Base-by-base conservation (phyloP, 169 alveolate species). In the Amoebophrya sp. region DNA sequence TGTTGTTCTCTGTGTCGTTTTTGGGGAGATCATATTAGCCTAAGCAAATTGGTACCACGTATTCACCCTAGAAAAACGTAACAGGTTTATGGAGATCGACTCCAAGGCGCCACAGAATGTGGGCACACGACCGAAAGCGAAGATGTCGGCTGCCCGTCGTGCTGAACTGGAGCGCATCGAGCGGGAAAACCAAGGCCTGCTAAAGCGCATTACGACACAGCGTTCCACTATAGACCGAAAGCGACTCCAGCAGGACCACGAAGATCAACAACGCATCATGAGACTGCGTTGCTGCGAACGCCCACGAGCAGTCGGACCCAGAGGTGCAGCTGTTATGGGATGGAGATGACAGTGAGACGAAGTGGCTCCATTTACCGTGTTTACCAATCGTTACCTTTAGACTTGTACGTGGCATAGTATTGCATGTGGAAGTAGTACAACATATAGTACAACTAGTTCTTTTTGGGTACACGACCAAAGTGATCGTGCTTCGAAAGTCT, bases 161-260 rank as follows among this genome's bases (percentile, higher is more conserved):
- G 36, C 12, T 29, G 83, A 65, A 26, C 83, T 65, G 83, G 83
- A 65, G 26, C 83, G 83, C 39, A 65, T 65, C 2, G 83, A 65
- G 26, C 83, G 83, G 83, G 83, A 65, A 36, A 65, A 65, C 33
- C 83, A 65, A 36, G 83, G 83, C 10, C 26, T 65, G 2, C 33
- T 65, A 36, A 65, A 65, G 26, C 83, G 83, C 33, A 65, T 65
- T 36, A 65, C 83, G 83, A 65, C 83, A 36, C 83, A 65, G n/a
- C 18, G n/a, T 6, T 6, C 83, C 33, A 65, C 33, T 6, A 26
- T 65, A 6, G 26, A 6, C 12, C 18, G 2, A 18, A 65, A 65
- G 26, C 18, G n/a, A 36, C 2, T 65, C 39, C 39, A 65, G 2
- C 2, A 29, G 1, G 83, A 65, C 39, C 83, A 65, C 83, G 83